These are phyloP conservation scores for Hippophae tibetana DNA, from an alignment of 306 rosid genomes.

Conservation along the genomic window DNA sequence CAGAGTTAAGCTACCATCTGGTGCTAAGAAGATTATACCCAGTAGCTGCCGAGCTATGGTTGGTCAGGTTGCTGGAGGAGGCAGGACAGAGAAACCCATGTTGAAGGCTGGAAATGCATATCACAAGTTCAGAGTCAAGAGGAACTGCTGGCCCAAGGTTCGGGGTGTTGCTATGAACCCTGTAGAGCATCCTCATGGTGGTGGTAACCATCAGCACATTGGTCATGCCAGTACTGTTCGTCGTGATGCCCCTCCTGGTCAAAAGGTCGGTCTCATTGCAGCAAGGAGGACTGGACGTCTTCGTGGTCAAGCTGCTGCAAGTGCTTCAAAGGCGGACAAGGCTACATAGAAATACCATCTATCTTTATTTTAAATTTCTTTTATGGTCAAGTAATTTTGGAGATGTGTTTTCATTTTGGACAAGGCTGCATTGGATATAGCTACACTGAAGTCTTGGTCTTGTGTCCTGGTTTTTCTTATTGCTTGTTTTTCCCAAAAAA, in stretches of 20 bases:
- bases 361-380: too few species aligned
- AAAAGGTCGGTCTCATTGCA: slow-evolving; percentile 14
- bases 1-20: slow-evolving; percentile 12
- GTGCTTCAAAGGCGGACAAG: neutral
- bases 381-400: too few species aligned
- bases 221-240: slow-evolving; percentile 5
- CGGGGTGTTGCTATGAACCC: slow-evolving; percentile 17
- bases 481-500: too few species aligned
- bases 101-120: slow-evolving; percentile 14
- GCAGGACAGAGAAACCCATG: slow-evolving; percentile 16
- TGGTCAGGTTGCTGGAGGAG: slow-evolving; percentile 15
- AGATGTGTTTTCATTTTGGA: too few species aligned
- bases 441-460: too few species aligned
- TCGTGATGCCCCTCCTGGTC: slow-evolving; percentile 8
- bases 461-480: too few species aligned
- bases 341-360: neutral
- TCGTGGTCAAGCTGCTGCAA: slow-evolving; percentile 5
- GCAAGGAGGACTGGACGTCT: slow-evolving; percentile 14
- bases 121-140: slow-evolving; percentile 15
- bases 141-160: slow-evolving; percentile 15
- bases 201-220: slow-evolving; percentile 17
- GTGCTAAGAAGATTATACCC: slow-evolving; percentile 12
- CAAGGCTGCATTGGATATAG: too few species aligned
- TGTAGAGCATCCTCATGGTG: slow-evolving; percentile 13
- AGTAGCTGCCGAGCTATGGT: slow-evolving; percentile 10